Evolutionary conservation across 352 stramenopile genomes (phyloP), one percentile per base, ranked within the genome.

Genomic region (Phytopythium litorale): DNA sequence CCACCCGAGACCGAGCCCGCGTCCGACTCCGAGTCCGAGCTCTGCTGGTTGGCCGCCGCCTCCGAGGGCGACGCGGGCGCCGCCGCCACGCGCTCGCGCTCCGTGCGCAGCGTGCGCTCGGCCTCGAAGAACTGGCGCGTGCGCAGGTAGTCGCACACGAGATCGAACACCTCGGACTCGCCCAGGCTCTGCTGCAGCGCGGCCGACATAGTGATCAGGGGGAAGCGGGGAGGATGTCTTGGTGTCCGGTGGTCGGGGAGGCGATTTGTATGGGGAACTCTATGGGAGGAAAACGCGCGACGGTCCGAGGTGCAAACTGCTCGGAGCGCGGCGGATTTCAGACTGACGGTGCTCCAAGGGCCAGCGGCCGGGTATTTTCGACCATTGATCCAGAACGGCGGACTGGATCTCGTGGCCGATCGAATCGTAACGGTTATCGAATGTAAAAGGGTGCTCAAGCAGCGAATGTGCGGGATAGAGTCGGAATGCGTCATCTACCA

Each of bases 121-220:
- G 86, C 86, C 51, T 93, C 71, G 62, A 92, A 94, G 72, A 94
- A 94, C 71, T 94, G 83, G 21, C 86, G 84, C 52, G 86, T 93
- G 63, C 86, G 86, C 56, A 94, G 69, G 70, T 94, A 94, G 70
- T 94, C 86, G 66, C 86, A 94, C 13, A 94, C 86, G 58, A 94
- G 82, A 63, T 94, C 86, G 59, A 94, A 94, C 19, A 94, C 86
- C 71, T 94, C 86, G 4, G 84, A 81, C 63, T 94, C 86, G 51
- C 86, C 86, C 11, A 94, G 65, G 55, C 71, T 89, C 67, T 94
- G 86, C 69, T 93, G 86, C 35, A 92, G 66, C 49, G 79, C 78
- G 0, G 79, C 64, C 18, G 75, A 84, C 23, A 50, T 64, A 30
- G 7, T 48, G 25, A 18, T n/a, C 33, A 38, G 33, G 33, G 7